phyloP scores from a whole-genome alignment of 202 grass and related monocot species.

The Elaeis oleifera region DNA sequence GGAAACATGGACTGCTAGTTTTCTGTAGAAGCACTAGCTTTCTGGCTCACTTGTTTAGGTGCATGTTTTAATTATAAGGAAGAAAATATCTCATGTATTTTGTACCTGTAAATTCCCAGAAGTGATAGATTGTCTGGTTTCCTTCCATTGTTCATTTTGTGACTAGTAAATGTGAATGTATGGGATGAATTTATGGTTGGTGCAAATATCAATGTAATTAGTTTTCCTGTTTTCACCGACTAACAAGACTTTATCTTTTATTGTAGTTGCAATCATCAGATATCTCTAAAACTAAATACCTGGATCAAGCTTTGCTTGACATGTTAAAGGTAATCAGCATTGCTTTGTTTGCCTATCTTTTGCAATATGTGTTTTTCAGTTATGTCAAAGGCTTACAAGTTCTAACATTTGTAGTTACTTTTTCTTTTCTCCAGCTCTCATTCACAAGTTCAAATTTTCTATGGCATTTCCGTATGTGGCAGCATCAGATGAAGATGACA shows the following conservation, averaged over 20 bases:
- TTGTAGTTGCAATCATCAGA: slow-evolving; percentile 74
- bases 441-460: slow-evolving; percentile 70
- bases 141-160: too few species aligned
- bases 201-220: not conserved
- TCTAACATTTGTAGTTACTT: slow-evolving; percentile 11
- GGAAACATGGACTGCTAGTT: too few species aligned
- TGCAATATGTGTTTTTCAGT: not conserved
- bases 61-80: too few species aligned
- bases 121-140: too few species aligned
- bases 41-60: too few species aligned
- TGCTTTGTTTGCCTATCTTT: slow-evolving; percentile 4
- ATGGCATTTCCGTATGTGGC: slow-evolving; percentile 86
- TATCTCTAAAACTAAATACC: slow-evolving; percentile 73
- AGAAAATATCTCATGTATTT: too few species aligned
- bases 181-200: not conserved
- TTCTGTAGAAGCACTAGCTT: too few species aligned
- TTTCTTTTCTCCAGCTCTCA: slow-evolving; percentile 37
- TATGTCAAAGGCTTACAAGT: slow-evolving; percentile 3
- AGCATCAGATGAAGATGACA: slow-evolving; percentile 44
- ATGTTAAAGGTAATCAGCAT: slow-evolving; percentile 51
- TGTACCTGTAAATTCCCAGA: too few species aligned
- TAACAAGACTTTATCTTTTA: slow-evolving; percentile 14
- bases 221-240: not conserved
- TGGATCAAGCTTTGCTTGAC: slow-evolving; percentile 52
- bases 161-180: too few species aligned